Conservation (phyloP, 1,284 basidiomycete genomes). For the Phaffia rhodozyma region DNA sequence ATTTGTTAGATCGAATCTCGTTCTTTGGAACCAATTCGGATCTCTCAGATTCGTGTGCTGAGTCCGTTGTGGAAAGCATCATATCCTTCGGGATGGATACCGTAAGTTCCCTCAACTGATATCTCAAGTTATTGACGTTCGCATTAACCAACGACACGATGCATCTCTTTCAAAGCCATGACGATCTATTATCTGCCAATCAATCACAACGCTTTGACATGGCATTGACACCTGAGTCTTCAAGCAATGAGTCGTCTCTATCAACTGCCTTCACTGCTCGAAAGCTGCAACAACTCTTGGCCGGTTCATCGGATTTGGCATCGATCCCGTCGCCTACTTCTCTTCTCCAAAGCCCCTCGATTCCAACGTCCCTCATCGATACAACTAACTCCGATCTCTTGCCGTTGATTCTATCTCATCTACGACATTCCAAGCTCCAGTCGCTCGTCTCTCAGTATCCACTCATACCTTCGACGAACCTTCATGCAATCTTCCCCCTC, state of each 20-base stretch:
- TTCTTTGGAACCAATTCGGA: slow-evolving; percentile 5
- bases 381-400: slow-evolving; percentile 16
- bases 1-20: slow-evolving; percentile 6
- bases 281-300: slow-evolving; percentile 12
- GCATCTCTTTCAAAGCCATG: not conserved
- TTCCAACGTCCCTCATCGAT: slow-evolving; percentile 8
- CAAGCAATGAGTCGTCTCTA: not conserved
- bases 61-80: slow-evolving; percentile 20
- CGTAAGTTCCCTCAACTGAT: not conserved
- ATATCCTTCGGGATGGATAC: not conserved
- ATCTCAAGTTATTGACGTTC: not conserved
- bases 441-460: slow-evolving; percentile 41
- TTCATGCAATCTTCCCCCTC: slow-evolving; percentile 59
- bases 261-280: slow-evolving; percentile 9
- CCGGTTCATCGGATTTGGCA: not conserved
- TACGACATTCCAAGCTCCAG: slow-evolving; percentile 35
- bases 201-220: slow-evolving; percentile 1
- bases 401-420: slow-evolving; percentile 19
- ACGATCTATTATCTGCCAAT: not conserved
- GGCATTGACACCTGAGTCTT: not conserved
- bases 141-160: not conserved
- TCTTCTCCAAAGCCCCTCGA: not conserved
- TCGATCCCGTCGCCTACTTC: not conserved
- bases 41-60: slow-evolving; percentile 16
- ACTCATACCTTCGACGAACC: slow-evolving; percentile 46